phyloP scores from a whole-genome alignment of 192 early-diverging fungal genomes.

The Rhizophagus prolifer region DNA sequence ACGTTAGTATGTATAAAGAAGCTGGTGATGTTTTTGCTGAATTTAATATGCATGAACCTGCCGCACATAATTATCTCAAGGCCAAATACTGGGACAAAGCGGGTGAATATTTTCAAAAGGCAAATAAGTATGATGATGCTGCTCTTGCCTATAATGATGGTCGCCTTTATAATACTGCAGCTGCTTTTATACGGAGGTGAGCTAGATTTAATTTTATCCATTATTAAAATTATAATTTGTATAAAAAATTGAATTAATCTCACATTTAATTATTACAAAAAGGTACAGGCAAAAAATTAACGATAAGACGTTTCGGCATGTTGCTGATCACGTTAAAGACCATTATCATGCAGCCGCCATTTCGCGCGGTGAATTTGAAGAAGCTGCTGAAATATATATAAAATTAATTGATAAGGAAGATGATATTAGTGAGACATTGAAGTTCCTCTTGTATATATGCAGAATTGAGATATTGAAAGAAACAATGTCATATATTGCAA shows the following conservation, averaged over 20 bases:
- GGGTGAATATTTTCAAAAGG: constrained; percentile 9
- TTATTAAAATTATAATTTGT: no score
- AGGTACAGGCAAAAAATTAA: constrained; percentile 5
- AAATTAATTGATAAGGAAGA: background rate
- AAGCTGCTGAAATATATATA: background rate
- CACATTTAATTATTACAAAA: background rate
- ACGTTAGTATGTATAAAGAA: constrained; percentile 2
- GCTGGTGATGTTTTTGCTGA: background rate
- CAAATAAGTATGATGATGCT: constrained; percentile 15
- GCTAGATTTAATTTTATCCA: background rate
- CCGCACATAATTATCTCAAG: background rate
- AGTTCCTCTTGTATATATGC: background rate
- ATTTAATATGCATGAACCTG: constrained; percentile 1
- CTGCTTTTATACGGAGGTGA: constrained; percentile 19
- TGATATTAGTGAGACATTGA: constrained; percentile 4
- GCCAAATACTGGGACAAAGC: background rate
- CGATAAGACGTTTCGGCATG: background rate
- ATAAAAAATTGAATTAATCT: background rate
- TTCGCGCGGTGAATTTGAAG: constrained; percentile 2
- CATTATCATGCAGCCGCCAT: background rate
- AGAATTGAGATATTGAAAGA: constrained; percentile 3
- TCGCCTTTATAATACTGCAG: background rate
- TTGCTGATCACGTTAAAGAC: background rate
- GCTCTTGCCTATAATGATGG: background rate
- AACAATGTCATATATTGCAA: background rate